Base-by-base conservation (phyloP, 768 basidiomycete species). In the Lactarius pseudohatsudake region DNA sequence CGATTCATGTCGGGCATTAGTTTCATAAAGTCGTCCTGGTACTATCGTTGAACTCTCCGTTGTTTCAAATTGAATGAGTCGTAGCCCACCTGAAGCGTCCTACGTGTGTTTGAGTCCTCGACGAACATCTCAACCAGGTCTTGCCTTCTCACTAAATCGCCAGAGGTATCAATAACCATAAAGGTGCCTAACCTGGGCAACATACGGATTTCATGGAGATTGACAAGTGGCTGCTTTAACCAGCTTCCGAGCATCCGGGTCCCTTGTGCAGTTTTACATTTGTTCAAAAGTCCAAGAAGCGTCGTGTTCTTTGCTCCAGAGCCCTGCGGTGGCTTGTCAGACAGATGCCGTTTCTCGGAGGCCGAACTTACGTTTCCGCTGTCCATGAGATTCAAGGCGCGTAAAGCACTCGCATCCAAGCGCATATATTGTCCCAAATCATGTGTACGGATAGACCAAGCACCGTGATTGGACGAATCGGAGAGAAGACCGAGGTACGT, bases 191-290 rank as follows among this genome's bases (percentile, higher is more conserved):
- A 22, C 13, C 9, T 11, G 4, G 15, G 26, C 30, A 40, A 7
- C 92, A 69, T 64, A 92, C 94, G 81, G 67, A 98, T 98, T 74
- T 95, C 92, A 70, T 98, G 96, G 43, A 93, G 76, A 75, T 97
- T 98, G 36, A 98, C 86, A 32, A 98, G 79, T 6, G 97, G 97
- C 75, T 98, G 97, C 74, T 97, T 98, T 50, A 99, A 79, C 96
- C 96, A 98, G 57, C 87, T 88, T 0, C 88, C 91, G 3, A 99
- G 81, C 47, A 97, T 75, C 63, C 97, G 80, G 16, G 91, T 87
- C 0, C 97, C 97, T 74, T 99, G 97, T 0, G 92, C 87, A 0
- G 97, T 98, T 78, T 97, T 97, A 80, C 96, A 97, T 72, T 91
- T 92, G 75, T 98, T 97, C 64, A 99, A 78, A 9, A 97, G 79